A percentile compares a stretch with the other conserved stretches of the same genome.
Conservation (phyloP, 345 rosid genomes). For the Rhodomyrtus tomentosa region DNA sequence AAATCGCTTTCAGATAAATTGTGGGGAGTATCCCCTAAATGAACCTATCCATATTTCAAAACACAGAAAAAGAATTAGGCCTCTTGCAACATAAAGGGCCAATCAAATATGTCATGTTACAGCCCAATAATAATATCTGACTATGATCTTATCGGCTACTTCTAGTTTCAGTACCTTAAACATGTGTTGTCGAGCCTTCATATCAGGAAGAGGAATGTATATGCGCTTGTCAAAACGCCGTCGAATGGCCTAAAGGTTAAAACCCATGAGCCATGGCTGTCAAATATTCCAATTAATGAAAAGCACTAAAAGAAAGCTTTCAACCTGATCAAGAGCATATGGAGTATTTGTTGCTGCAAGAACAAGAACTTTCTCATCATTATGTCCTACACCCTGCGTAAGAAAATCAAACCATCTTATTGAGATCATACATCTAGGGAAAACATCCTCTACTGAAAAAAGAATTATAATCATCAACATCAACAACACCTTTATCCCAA, state of each 20-base stretch:
- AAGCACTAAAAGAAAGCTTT: constrained; percentile 2
- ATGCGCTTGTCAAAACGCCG: constrained; percentile 96
- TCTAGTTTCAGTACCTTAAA: constrained; percentile 47
- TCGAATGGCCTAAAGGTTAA: constrained; percentile 62
- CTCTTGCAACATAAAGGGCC: neutral
- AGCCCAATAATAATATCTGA: neutral
- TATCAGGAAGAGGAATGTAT: constrained; percentile 89
- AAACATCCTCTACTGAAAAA: neutral
- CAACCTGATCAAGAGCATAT: constrained; percentile 86
- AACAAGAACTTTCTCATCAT: constrained; percentile 86
- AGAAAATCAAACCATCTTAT: neutral
- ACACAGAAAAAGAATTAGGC: neutral
- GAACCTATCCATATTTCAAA: constrained; percentile 43
- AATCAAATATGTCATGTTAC: neutral
- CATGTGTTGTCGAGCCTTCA: constrained; percentile 87
- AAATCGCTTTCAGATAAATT: constrained; percentile 78
- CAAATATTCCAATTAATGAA: neutral
- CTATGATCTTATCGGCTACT: neutral
- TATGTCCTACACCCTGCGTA: constrained; percentile 75
- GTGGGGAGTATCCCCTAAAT: constrained; percentile 94
- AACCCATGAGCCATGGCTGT: constrained; percentile 9
- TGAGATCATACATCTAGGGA: neutral
- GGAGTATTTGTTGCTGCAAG: constrained; percentile 97
- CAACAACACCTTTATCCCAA: too few relatives aligned
- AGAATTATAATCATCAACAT: neutral